Base-by-base conservation (phyloP, 805 yeast species). In the Yamadazyma phyllophila region DNA sequence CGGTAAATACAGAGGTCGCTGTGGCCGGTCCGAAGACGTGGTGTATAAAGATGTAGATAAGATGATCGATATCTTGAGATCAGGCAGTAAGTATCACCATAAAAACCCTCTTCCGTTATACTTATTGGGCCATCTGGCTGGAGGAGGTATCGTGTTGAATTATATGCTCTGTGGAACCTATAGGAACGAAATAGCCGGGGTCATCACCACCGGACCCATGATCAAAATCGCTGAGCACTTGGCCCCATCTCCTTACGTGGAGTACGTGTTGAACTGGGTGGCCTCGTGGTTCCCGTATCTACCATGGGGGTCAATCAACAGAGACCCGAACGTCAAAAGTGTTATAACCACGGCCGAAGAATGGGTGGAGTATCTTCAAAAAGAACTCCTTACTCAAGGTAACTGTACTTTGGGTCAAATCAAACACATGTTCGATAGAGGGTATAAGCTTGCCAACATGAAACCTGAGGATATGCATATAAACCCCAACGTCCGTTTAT, bases 91-190 rank as follows among this genome's bases (percentile, higher is more conserved):
- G 6, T 20, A 20, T 20, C 24, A 20, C 24, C 24, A 20, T 20
- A 20, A 15, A 8, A 31, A 24, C 7, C 9, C 32, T 10, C 12
- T 59, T 59, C 31, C 39, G 42, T 27, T 84, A 26, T 75, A 69
- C 55, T 55, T 87, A 39, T 66, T 76, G 53, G 89, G 91, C 1
- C 89, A 82, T 53, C 85, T 91, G 6, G 85, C 86, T 88, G 95
- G 95, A 36, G 91, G 92, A 13, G 91, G 85, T 0, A 80, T 86
- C 39, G 68, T 67, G 0, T 64, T 85, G 46, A 83, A 81, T 60
- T 85, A 86, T 59, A 80, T 77, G 8, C 69, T 78, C 30, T 55
- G 60, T 24, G 91, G 91, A 2, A 74, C 66, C 46, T 63, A 72
- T 55, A 68, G 65, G 38, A 69, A 74, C 30, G 53, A 69, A 14